Evolutionary conservation across 179 eudicot species (phyloP).

Genomic region (Beta lomatogona): DNA sequence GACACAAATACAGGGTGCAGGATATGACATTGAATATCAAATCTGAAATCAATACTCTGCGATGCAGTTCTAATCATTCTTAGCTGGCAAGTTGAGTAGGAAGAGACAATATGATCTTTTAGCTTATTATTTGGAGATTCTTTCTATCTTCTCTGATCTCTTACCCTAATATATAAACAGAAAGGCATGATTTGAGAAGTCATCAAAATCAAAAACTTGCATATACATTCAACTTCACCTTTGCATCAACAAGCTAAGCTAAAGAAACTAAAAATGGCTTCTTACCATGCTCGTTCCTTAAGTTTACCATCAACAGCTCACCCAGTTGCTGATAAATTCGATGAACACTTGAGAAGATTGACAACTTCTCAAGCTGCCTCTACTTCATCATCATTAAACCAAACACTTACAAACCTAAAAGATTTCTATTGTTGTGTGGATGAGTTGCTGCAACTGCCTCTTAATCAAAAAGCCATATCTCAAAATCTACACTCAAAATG

Average conservation of each 20-base stretch:
- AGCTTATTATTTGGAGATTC: constrained; percentile 4
- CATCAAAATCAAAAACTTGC: neutral
- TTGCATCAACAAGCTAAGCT: neutral
- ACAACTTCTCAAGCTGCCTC: neutral
- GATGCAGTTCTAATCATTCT: neutral
- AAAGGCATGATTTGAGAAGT: neutral
- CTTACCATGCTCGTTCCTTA: neutral
- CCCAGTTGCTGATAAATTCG: constrained; percentile 8
- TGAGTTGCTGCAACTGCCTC: constrained; percentile 4
- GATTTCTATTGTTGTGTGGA: constrained; percentile 5
- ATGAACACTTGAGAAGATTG: neutral
- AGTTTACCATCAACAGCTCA: neutral
- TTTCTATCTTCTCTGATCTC: constrained; percentile 13
- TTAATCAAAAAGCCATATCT: constrained; percentile 1
- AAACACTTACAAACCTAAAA: constrained; percentile 5
- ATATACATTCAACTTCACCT: neutral
- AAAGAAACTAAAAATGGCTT: neutral
- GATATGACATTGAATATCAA: neutral
- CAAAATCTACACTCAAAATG: neutral
- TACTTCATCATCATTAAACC: neutral
- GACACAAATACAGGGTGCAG: neutral
- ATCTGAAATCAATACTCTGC: neutral
- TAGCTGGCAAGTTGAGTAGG: neutral
- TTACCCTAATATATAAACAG: neutral
- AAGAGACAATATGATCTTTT: neutral